Conservation (phyloP, 345 rosid species). For the Ceriops decandra region DNA sequence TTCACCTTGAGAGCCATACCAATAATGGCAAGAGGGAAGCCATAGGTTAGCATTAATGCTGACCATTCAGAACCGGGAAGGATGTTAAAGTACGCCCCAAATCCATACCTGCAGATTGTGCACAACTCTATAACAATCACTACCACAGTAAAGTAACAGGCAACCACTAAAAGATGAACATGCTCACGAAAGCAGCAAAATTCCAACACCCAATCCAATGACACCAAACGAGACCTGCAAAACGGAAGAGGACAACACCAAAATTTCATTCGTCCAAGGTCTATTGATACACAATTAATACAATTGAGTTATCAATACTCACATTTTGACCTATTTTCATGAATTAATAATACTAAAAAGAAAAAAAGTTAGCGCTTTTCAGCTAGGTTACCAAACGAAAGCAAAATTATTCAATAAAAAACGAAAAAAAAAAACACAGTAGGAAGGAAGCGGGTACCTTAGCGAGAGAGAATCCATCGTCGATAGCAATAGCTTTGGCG, state of each 20-base stretch:
- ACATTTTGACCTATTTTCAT: no score
- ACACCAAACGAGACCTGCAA: slow-evolving; percentile 92
- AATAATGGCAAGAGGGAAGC: slow-evolving; percentile 92
- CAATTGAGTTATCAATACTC: no score
- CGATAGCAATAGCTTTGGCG: slow-evolving; percentile 49
- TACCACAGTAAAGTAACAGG: not conserved
- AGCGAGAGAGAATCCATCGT: slow-evolving; percentile 72
- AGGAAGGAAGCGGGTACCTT: slow-evolving; percentile 41
- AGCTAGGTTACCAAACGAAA: not conserved
- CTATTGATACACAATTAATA: no score
- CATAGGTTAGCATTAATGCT: slow-evolving; percentile 87
- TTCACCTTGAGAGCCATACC: slow-evolving; percentile 98
- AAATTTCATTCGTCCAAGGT: not conserved
- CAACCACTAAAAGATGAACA: not conserved
- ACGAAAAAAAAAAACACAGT: not conserved
- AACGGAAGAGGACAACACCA: not conserved
- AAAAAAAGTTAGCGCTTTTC: no score
- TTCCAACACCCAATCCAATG: slow-evolving; percentile 70
- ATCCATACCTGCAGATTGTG: slow-evolving; percentile 65
- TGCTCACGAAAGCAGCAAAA: slow-evolving; percentile 82
- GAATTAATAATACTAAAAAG: no score
- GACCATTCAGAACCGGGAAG: slow-evolving; percentile 99
- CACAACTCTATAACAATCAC: slow-evolving; percentile 14
- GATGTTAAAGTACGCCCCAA: slow-evolving; percentile 89
- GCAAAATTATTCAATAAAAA: not conserved